These are phyloP conservation scores for Amphibolis antarctica DNA, from an alignment of 106 monocot genomes.

Conservation along the genomic window DNA sequence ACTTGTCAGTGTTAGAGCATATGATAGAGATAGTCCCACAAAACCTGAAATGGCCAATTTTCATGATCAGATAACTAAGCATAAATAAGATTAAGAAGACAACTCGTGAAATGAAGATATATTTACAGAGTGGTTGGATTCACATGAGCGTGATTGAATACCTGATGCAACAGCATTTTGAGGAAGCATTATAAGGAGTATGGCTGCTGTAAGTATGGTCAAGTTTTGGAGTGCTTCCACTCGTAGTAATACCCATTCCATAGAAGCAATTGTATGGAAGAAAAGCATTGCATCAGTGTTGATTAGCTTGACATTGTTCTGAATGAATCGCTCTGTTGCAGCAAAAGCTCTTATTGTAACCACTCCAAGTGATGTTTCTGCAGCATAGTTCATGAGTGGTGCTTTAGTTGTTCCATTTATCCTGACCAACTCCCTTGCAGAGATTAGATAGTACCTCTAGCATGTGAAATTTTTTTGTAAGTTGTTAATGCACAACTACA, in stretches of 20 bases:
- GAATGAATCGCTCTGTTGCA: constrained; percentile 34
- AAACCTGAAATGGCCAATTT: constrained; percentile 35
- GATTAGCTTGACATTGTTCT: constrained; percentile 44
- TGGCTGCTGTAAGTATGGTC: constrained; percentile 43
- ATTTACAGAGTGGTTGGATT: no score
- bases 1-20: constrained; percentile 47
- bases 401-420: constrained; percentile 95
- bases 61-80: background rate
- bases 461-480: background rate
- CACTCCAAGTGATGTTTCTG: constrained; percentile 62
- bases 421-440: constrained; percentile 74
- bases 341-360: constrained; percentile 63
- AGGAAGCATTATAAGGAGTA: constrained; percentile 49
- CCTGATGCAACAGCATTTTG: constrained; percentile 46
- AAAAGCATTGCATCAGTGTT: constrained; percentile 63
- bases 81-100: background rate
- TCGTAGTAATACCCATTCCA: constrained; percentile 71
- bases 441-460: constrained; percentile 67
- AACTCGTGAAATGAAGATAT: no score
- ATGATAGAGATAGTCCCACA: constrained; percentile 67
- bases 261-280: constrained; percentile 51
- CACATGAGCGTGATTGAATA: constrained; percentile 1
- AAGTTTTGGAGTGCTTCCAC: constrained; percentile 60
- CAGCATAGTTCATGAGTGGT: constrained; percentile 56
- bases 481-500: background rate